Evolutionary conservation across 1,139 yeast genomes (phyloP).

Genomic region (Nakaseomyces kungkrabaensis): DNA sequence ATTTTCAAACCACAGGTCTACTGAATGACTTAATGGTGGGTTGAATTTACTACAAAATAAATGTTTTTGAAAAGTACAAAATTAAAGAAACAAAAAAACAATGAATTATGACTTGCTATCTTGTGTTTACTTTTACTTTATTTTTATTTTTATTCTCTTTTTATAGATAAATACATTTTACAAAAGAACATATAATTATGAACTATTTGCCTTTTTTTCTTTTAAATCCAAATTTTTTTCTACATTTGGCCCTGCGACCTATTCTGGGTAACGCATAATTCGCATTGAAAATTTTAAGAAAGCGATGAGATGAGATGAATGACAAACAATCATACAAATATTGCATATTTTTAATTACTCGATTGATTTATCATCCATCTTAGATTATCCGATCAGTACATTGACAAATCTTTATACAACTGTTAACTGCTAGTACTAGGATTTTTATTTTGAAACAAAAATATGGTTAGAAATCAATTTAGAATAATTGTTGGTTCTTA

Average conservation of each 20-base stretch:
- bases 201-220: background rate
- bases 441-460: background rate
- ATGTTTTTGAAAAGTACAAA: background rate
- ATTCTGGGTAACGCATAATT: background rate
- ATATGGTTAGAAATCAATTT: constrained; percentile 34
- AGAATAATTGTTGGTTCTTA: constrained; percentile 89
- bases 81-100: too few relatives aligned
- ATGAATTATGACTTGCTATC: too few relatives aligned
- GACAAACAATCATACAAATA: background rate
- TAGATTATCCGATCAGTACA: too few relatives aligned
- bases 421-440: background rate
- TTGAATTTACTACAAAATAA: constrained; percentile 2
- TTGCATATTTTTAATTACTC: too few relatives aligned
- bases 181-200: too few relatives aligned
- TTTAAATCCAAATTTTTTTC: background rate
- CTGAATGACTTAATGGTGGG: constrained; percentile 10
- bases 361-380: too few relatives aligned
- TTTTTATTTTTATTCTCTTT: background rate
- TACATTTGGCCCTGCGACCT: background rate
- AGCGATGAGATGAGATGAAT: constrained; percentile 1
- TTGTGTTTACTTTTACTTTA: background rate
- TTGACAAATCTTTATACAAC: background rate
- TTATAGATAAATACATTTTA: too few relatives aligned
- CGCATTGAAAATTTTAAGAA: background rate
- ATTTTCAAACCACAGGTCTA: constrained; percentile 19